phyloP scores from a whole-genome alignment of 371 early-diverging fungal genomes.

The Mucor saturninus region DNA sequence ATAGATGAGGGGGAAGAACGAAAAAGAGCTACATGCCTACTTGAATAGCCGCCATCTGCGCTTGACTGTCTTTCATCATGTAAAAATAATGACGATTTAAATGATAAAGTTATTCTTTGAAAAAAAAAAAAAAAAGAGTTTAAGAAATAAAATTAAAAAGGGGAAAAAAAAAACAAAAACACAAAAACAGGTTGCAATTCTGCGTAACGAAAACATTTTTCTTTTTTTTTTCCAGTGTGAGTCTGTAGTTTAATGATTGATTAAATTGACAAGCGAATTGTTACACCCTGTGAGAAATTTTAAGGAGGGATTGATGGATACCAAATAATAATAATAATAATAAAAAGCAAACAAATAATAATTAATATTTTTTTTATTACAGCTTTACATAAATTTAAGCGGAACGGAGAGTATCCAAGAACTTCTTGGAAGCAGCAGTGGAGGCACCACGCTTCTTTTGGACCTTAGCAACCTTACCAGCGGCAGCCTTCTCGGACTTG shows the following conservation, averaged over 20 bases:
- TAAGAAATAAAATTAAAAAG: conserved; percentile 16
- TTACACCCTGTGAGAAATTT: conserved; percentile 26
- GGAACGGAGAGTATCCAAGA: conserved; percentile 68
- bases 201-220: background rate
- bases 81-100: background rate
- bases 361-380: conserved; percentile 1
- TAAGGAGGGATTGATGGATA: background rate
- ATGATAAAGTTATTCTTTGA: background rate
- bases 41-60: conserved; percentile 42
- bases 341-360: conserved; percentile 93
- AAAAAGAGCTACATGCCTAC: conserved; percentile 36
- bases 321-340: background rate
- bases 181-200: background rate
- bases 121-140: background rate
- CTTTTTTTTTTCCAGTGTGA: background rate
- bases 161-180: background rate
- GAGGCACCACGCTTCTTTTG: conserved; percentile 48
- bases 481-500: conserved; percentile 63
- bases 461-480: conserved; percentile 71
- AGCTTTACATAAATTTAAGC: conserved; percentile 44
- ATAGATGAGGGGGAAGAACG: background rate
- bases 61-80: conserved; percentile 36
- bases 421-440: conserved; percentile 61
- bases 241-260: background rate
- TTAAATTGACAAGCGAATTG: background rate